Conservation (phyloP, 2,329 filamentous ascomycete species). For the Claviceps africana region DNA sequence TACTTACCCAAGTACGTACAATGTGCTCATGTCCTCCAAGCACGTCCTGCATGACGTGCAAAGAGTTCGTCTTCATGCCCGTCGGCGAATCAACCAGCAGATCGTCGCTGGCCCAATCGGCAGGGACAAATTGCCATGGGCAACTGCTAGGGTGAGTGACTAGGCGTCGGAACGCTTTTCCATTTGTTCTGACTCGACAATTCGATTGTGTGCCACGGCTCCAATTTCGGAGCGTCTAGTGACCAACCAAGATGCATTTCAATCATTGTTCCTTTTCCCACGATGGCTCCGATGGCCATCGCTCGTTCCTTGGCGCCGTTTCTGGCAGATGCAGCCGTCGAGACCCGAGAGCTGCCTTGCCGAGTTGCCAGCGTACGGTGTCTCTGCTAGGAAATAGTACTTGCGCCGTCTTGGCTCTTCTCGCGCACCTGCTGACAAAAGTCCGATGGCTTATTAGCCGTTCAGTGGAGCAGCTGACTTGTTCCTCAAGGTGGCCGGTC, state of each 20-base stretch:
- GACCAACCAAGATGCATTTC: not conserved
- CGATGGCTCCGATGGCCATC: not conserved
- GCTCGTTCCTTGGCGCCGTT: not conserved
- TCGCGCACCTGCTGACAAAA: not conserved
- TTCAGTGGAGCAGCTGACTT: slow-evolving; percentile 21
- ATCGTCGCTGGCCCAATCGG: not conserved
- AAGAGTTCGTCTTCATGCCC: not conserved
- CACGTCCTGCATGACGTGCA: not conserved
- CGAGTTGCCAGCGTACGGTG: not conserved
- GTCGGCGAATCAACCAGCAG: not conserved
- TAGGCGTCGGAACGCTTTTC: not conserved
- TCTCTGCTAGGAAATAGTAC: not conserved
- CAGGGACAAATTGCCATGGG: not conserved
- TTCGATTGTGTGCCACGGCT: not conserved
- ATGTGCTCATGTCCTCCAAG: not conserved
- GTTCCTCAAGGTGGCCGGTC: slow-evolving; percentile 6
- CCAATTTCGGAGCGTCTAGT: not conserved
- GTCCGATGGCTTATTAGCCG: not conserved
- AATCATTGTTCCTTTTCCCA: not conserved
- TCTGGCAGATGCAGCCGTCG: not conserved
- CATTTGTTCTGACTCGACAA: not conserved
- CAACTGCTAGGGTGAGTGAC: not conserved
- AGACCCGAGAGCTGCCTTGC: not conserved
- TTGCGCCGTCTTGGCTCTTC: not conserved
- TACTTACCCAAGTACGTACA: no score